Evolutionary conservation across 768 basidiomycete species (phyloP).

Genomic region (Termitomyces sp.): DNA sequence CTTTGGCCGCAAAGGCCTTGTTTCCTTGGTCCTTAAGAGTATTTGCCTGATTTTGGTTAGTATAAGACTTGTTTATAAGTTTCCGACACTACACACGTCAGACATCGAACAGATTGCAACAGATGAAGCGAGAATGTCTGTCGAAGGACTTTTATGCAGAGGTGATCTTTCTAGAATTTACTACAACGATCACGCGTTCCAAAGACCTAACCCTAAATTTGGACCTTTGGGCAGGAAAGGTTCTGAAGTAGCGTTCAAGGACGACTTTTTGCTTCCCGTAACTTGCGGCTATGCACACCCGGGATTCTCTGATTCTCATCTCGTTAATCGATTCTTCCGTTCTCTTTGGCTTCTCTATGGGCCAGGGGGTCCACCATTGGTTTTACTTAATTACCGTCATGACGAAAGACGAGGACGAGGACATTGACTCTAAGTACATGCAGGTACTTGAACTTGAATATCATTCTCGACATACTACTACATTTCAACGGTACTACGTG

Average conservation of each 20-base stretch:
- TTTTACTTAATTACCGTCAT: too few species aligned
- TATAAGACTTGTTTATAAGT: neutral
- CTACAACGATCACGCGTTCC: conserved; percentile 17
- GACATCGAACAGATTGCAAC: conserved; percentile 28
- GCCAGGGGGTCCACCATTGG: neutral
- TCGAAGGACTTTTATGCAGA: conserved; percentile 12
- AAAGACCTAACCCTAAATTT: conserved; percentile 21
- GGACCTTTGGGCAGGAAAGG: too few species aligned
- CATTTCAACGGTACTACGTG: too few species aligned
- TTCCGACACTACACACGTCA: conserved; percentile 27
- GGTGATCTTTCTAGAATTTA: conserved; percentile 27
- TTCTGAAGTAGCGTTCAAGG: too few species aligned
- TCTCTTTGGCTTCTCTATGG: neutral
- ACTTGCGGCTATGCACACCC: too few species aligned
- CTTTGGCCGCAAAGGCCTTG: conserved; percentile 91
- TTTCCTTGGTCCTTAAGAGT: conserved; percentile 90
- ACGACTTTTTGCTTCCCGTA: too few species aligned
- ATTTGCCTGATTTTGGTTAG: conserved; percentile 30
- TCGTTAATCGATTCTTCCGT: neutral
- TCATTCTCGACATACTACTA: too few species aligned
- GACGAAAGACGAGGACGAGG: too few species aligned
- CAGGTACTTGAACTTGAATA: too few species aligned
- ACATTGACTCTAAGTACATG: neutral
- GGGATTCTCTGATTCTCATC: neutral
- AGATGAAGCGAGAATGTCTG: conserved; percentile 21